These are phyloP conservation scores for Botrytis fabae DNA, from an alignment of 2,329 filamentous ascomycete genomes.

Conservation along the genomic window DNA sequence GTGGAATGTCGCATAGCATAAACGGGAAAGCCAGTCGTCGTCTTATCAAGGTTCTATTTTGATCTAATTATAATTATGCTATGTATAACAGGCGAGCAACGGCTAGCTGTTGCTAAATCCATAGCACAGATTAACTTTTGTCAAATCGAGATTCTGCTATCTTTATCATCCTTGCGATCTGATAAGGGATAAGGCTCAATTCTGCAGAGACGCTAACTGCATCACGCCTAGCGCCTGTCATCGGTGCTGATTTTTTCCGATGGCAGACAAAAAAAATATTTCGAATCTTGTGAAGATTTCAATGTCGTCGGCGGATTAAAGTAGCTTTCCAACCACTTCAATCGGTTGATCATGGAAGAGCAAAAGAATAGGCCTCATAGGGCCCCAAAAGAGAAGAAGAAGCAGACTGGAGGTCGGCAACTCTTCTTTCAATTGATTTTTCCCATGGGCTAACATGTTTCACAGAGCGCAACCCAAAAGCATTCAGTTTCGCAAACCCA, in stretches of 20 bases:
- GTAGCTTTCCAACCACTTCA: conserved; percentile 1
- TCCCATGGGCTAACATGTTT: conserved; percentile 20
- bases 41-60: neutral
- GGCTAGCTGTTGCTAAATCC: neutral
- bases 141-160: neutral
- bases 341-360: conserved; percentile 63
- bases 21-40: neutral
- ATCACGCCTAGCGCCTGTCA: neutral
- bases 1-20: neutral
- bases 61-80: neutral
- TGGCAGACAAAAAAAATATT: conserved; percentile 12
- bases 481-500: conserved; percentile 43
- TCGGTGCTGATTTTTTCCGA: conserved; percentile 10
- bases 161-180: neutral
- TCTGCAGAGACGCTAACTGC: neutral
- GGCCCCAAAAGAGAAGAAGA: conserved; percentile 86
- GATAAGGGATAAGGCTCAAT: conserved; percentile 8
- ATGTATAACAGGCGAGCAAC: neutral
- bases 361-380: conserved; percentile 85
- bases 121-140: neutral
- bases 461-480: conserved; percentile 42
- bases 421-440: neutral
- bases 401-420: conserved; percentile 59
- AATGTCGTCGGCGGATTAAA: conserved; percentile 18
- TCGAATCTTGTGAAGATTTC: conserved; percentile 5